Conservation (phyloP, 75 land plant species). For the Pinus albicaulis region DNA sequence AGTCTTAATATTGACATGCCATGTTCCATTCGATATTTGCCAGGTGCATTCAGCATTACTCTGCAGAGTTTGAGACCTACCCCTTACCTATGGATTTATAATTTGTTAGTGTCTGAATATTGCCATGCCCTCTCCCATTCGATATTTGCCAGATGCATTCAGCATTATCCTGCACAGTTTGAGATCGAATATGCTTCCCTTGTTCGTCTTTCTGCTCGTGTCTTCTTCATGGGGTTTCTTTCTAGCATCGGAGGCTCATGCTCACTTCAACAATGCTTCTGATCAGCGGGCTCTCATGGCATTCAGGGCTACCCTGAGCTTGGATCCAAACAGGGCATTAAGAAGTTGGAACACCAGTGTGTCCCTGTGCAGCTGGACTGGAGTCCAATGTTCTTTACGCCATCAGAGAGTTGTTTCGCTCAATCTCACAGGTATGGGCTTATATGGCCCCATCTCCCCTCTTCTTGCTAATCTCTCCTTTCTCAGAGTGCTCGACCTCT, state of each 20-base stretch:
- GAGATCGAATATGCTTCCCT: background rate
- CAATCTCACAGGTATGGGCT: slow-evolving; percentile 16
- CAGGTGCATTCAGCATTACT: too few species aligned
- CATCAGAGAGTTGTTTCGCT: slow-evolving; percentile 13
- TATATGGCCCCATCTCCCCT: slow-evolving; percentile 35
- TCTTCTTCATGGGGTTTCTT: background rate
- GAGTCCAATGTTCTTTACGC: slow-evolving; percentile 34
- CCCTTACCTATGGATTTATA: too few species aligned
- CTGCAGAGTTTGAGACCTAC: too few species aligned
- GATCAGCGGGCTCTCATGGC: slow-evolving; percentile 15
- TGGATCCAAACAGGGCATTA: background rate
- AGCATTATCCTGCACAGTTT: background rate
- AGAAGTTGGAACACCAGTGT: slow-evolving; percentile 1
- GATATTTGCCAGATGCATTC: too few species aligned
- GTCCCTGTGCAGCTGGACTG: slow-evolving; percentile 17
- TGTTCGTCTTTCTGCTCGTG: background rate
- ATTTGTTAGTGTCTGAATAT: background rate
- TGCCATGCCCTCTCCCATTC: too few species aligned
- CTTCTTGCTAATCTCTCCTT: slow-evolving; percentile 23
- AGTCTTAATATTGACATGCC: too few species aligned
- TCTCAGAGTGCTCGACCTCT: slow-evolving; percentile 25
- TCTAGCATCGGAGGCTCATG: background rate
- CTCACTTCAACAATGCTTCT: background rate
- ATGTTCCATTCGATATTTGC: too few species aligned
- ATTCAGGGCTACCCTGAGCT: slow-evolving; percentile 7